Percentiles rank a stretch among this genome's conserved stretches.
Evolutionary conservation across 257 asterid genomes (phyloP).

Genomic region (Salvia hispanica): DNA sequence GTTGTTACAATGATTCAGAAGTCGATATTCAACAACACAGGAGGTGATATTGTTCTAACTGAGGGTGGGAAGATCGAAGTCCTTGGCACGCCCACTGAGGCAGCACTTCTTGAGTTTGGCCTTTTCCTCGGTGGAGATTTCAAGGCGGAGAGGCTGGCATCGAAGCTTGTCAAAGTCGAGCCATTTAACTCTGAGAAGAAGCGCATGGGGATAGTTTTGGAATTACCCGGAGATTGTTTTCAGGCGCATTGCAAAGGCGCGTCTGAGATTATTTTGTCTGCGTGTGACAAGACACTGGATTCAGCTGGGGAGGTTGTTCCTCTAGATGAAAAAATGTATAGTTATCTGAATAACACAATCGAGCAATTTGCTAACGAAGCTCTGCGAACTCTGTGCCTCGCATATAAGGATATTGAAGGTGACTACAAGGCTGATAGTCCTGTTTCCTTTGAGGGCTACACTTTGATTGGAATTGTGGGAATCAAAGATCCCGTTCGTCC

Average conservation of each 20-base stretch:
- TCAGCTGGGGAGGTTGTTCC: slow-evolving; percentile 58
- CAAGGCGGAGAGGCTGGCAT: slow-evolving; percentile 47
- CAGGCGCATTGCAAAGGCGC: slow-evolving; percentile 91
- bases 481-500: slow-evolving; percentile 92
- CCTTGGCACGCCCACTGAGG: slow-evolving; percentile 84
- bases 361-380: slow-evolving; percentile 79
- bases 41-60: slow-evolving; percentile 71
- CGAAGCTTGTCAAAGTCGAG: slow-evolving; percentile 75
- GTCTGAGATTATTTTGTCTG: slow-evolving; percentile 80
- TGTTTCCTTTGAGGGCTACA: slow-evolving; percentile 72
- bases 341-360: slow-evolving; percentile 54
- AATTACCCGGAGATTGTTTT: slow-evolving; percentile 57
- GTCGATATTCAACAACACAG: slow-evolving; percentile 80
- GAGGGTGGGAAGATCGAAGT: slow-evolving; percentile 60
- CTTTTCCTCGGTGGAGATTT: slow-evolving; percentile 80
- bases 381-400: slow-evolving; percentile 82
- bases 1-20: slow-evolving; percentile 50
- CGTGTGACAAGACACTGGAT: slow-evolving; percentile 66
- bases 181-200: slow-evolving; percentile 84
- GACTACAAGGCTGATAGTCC: slow-evolving; percentile 48
- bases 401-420: slow-evolving; percentile 60
- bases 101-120: slow-evolving; percentile 83
- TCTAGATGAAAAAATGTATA: slow-evolving; percentile 49
- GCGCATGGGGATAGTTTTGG: slow-evolving; percentile 81
- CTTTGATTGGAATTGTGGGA: slow-evolving; percentile 77